These are phyloP conservation scores for Cladosporium cucumerinum DNA, from an alignment of 2,329 filamentous ascomycete species.

Conservation along the genomic window DNA sequence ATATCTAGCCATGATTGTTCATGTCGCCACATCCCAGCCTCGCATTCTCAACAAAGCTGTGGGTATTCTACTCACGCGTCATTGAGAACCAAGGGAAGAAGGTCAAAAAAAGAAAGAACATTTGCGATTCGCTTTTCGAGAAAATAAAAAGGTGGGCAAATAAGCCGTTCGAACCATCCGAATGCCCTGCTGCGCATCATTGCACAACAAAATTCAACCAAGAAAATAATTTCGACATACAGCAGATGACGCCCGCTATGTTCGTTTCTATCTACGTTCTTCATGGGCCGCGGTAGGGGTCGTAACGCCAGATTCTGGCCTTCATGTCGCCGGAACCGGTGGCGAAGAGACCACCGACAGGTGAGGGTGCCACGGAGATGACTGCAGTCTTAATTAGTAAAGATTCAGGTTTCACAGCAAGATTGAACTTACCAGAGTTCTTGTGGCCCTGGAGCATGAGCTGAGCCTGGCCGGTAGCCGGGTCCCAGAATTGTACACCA, in stretches of 20 bases:
- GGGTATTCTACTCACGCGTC: background rate
- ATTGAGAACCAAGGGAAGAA: background rate
- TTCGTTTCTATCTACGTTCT: background rate
- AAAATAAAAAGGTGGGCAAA: background rate
- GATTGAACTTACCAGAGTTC: constrained; percentile 66
- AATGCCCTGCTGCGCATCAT: background rate
- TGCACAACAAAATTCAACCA: background rate
- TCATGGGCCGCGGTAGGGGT: constrained; percentile 21
- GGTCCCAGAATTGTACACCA: constrained; percentile 98
- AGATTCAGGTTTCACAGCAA: background rate
- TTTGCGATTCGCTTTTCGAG: background rate
- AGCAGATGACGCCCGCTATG: background rate
- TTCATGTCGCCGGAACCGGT: constrained; percentile 97
- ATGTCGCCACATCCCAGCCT: background rate
- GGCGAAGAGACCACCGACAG: constrained; percentile 81
- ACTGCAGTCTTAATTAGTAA: constrained; percentile 49
- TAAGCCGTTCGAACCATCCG: background rate
- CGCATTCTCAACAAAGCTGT: background rate
- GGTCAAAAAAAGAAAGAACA: background rate
- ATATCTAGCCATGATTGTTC: background rate
- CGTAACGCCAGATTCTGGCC: constrained; percentile 91
- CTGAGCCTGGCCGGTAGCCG: constrained; percentile 85
- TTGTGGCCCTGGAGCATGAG: constrained; percentile 99
- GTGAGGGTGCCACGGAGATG: constrained; percentile 93
- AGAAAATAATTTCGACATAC: background rate